Base-by-base conservation (phyloP, 257 asterid species). In the Petunia axillaris region DNA sequence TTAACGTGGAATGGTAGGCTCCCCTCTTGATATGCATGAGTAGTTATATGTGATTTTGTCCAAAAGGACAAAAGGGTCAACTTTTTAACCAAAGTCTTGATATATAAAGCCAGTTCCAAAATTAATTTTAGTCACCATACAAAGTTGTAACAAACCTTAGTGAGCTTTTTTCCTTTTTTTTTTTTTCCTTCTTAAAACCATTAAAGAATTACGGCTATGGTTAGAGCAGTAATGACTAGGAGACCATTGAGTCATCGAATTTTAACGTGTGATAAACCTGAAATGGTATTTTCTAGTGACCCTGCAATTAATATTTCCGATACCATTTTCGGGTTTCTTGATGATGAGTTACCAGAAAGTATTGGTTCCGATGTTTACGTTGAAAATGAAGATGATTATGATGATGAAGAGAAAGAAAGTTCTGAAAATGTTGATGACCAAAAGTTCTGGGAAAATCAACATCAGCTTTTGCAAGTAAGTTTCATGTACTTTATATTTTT, bases 361-460 rank as follows among this genome's bases (percentile, higher is more conserved):
- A 59, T 81, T 67, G 4, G 13, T 11, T 80, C 58, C 50, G 16
- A 84, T 8, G 58, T 74, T 10, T 46, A 53, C 40, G 87, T 62
- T 0, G 81, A 83, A 16, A 77, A 68, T 40, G 68, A 60, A 35
- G 78, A 82, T 10, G 86, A 82, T 1, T 86, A 81, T 2, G 81
- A 77, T 1, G 88, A 85, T 0, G 85, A 81, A 5, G 94, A 87
- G 62, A 82, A 85, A 15, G 88, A 87, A 40, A 86, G 82, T 6
- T 62, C 64, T 14, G 87, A 64, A 11, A 81, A 70, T 39, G 81
- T 76, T 3, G 85, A 44, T 52, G 86, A 81, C 14, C 88, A 78
- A 38, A 46, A 11, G 13, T 95, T 91, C 79, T 95, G 99, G 99
- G 95, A 89, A 67, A 83, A 82, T 39, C 99, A 95, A 46, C 85